Conservation (phyloP, 305 asterid species). For the Fraxinus baroniana region DNA sequence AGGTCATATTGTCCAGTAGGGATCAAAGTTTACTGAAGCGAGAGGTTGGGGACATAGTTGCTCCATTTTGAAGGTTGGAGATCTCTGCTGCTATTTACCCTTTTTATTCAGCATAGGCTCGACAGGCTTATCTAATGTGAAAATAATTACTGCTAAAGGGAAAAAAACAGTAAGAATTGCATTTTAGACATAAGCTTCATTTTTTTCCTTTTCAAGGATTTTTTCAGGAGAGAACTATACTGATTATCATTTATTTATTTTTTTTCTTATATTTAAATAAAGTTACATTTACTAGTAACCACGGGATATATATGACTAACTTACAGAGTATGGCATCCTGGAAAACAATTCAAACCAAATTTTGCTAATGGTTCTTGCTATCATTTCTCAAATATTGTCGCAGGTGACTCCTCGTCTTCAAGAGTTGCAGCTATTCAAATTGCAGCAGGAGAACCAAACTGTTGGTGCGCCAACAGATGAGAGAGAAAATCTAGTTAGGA, state of each 20-base stretch:
- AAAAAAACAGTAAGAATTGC: conserved; percentile 3
- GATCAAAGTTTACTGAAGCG: background rate
- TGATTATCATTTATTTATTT: background rate
- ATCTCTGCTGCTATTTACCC: background rate
- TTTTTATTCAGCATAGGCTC: background rate
- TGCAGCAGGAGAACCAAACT: conserved; percentile 68
- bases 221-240: conserved; percentile 3
- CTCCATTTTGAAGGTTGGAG: background rate
- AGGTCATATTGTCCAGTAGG: background rate
- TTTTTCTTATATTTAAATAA: background rate
- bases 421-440: conserved; percentile 72
- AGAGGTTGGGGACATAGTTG: background rate
- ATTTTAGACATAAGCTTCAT: background rate
- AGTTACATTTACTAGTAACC: background rate
- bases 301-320: background rate
- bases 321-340: background rate
- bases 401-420: conserved; percentile 96
- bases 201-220: background rate
- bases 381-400: conserved; percentile 22
- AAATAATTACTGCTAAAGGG: background rate
- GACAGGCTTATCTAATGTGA: background rate
- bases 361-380: background rate
- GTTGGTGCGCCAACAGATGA: conserved; percentile 40
- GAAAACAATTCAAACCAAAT: background rate
- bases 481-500: conserved; percentile 46